A percentile compares a stretch with the other conserved stretches of the same genome.
Evolutionary conservation across 805 yeast genomes (phyloP).

Genomic region (Nakazawaea pomicola): DNA sequence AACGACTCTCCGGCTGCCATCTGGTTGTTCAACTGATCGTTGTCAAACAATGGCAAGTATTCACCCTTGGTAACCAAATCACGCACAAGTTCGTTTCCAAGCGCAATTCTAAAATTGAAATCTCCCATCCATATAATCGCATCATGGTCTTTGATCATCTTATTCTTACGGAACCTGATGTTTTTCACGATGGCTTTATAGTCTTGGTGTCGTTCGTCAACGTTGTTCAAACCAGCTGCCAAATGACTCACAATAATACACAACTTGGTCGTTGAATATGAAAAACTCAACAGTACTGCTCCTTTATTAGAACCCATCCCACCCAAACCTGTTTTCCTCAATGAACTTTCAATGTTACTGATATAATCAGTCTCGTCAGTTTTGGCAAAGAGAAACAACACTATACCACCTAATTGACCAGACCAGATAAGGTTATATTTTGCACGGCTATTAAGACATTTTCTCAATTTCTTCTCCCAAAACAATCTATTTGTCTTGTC

Average conservation of each 20-base stretch:
- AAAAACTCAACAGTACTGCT: slow-evolving; percentile 67
- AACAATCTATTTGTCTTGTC: slow-evolving; percentile 55
- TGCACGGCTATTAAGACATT: slow-evolving; percentile 34
- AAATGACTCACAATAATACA: slow-evolving; percentile 87
- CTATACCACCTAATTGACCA: slow-evolving; percentile 83
- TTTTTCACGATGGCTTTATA: slow-evolving; percentile 72
- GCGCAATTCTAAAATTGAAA: slow-evolving; percentile 73
- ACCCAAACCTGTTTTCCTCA: slow-evolving; percentile 84
- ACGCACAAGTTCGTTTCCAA: slow-evolving; percentile 73
- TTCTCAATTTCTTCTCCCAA: slow-evolving; percentile 64
- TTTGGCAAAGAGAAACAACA: slow-evolving; percentile 62
- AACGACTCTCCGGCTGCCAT: slow-evolving; percentile 71
- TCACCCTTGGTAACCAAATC: slow-evolving; percentile 42
- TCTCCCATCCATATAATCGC: slow-evolving; percentile 93
- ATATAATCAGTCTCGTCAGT: slow-evolving; percentile 47
- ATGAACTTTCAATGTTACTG: slow-evolving; percentile 65
- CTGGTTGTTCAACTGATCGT: slow-evolving; percentile 77
- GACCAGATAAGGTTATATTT: slow-evolving; percentile 59
- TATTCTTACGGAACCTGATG: slow-evolving; percentile 72
- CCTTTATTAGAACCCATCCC: slow-evolving; percentile 57
- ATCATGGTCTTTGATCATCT: slow-evolving; percentile 77
- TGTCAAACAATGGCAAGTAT: slow-evolving; percentile 46
- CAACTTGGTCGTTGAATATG: slow-evolving; percentile 56
- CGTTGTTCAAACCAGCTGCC: slow-evolving; percentile 85
- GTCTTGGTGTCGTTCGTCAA: slow-evolving; percentile 83